Evolutionary conservation across 352 stramenopile genomes (phyloP).

Genomic region (Globisporangium cederbergense): DNA sequence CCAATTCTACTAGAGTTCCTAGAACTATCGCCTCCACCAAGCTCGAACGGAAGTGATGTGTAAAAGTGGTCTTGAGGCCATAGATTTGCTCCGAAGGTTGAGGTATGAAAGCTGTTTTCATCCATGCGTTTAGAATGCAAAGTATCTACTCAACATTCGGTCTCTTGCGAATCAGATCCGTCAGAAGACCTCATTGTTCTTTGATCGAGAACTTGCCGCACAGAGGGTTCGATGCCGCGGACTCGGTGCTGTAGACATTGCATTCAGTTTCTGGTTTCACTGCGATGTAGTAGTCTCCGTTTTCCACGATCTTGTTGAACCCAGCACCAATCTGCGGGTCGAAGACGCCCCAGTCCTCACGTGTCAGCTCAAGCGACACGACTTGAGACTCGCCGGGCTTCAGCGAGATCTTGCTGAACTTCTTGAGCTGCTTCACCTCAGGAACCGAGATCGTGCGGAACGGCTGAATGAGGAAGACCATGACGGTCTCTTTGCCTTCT

Average conservation of each 20-base stretch:
- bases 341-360: slow-evolving; percentile 59
- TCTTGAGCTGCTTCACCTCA: slow-evolving; percentile 79
- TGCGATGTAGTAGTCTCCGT: slow-evolving; percentile 63
- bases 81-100: slow-evolving; percentile 5
- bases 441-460: slow-evolving; percentile 58
- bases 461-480: slow-evolving; percentile 76
- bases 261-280: slow-evolving; percentile 75
- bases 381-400: slow-evolving; percentile 32
- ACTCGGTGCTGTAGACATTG: slow-evolving; percentile 45
- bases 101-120: neutral
- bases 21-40: slow-evolving; percentile 29
- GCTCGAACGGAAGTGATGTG: slow-evolving; percentile 12
- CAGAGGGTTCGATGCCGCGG: slow-evolving; percentile 27
- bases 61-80: slow-evolving; percentile 5
- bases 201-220: slow-evolving; percentile 40
- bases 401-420: slow-evolving; percentile 74
- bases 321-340: slow-evolving; percentile 55
- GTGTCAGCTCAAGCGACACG: slow-evolving; percentile 44
- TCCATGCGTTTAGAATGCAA: neutral
- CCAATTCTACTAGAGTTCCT: slow-evolving; percentile 64
- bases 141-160: neutral
- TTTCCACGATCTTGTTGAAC: slow-evolving; percentile 61
- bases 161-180: neutral
- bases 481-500: slow-evolving; percentile 65
- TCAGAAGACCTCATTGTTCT: neutral